These are phyloP conservation scores for Vitis labrusca DNA, from an alignment of 164 flowering plant genomes.

Conservation along the genomic window DNA sequence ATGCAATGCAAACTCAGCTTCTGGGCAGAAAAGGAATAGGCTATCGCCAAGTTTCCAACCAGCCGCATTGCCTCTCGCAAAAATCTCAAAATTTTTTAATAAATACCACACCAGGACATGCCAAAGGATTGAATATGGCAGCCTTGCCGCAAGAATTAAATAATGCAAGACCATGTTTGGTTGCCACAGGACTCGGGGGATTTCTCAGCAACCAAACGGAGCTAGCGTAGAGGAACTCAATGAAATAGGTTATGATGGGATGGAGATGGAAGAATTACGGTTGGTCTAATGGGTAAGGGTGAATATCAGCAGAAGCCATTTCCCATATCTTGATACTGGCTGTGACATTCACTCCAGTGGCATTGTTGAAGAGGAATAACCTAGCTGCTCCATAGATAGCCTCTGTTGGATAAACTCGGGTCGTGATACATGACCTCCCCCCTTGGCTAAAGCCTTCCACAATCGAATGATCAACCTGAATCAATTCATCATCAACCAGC, in stretches of 20 bases:
- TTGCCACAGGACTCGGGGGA: neutral
- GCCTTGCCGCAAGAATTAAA: neutral
- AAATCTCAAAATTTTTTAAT: too few relatives aligned
- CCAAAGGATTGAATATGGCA: neutral
- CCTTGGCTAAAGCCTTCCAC: constrained; percentile 63
- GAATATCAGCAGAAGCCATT: constrained; percentile 58
- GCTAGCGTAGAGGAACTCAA: neutral
- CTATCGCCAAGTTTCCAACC: too few relatives aligned
- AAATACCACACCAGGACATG: neutral
- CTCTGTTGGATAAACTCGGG: constrained; percentile 55
- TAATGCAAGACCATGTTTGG: neutral
- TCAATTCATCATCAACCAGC: neutral
- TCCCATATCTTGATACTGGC: constrained; percentile 48
- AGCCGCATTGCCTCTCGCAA: too few relatives aligned
- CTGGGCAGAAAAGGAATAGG: too few relatives aligned
- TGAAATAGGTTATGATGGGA: neutral
- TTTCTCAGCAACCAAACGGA: neutral
- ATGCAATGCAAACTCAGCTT: too few relatives aligned
- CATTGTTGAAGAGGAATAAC: constrained; percentile 58
- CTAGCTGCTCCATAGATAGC: constrained; percentile 49
- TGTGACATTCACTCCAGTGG: constrained; percentile 42
- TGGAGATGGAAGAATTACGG: neutral
- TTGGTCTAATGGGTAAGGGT: constrained; percentile 36
- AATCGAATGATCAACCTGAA: constrained; percentile 62
- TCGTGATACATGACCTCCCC: constrained; percentile 49